Evolutionary conservation across 2,329 filamentous ascomycete species (phyloP).

Genomic region (Botrytis aclada): DNA sequence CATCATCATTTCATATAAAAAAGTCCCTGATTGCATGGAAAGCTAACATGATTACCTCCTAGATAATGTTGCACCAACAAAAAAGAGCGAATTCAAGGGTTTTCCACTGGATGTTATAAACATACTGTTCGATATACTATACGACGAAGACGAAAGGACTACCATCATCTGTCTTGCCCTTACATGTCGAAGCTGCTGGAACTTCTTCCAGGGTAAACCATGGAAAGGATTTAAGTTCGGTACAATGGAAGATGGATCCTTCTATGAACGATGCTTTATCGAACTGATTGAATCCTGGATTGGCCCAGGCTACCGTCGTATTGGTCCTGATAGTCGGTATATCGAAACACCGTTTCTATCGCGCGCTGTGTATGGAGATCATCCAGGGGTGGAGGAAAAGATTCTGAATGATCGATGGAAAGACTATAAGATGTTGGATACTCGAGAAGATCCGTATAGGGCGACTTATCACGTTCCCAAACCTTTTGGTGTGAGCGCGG

Average conservation of each 20-base stretch:
- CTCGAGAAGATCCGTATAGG: neutral
- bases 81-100: neutral
- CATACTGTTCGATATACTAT: neutral
- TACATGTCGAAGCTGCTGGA: neutral
- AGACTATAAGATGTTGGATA: neutral
- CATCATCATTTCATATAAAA: neutral
- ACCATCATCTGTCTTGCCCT: neutral
- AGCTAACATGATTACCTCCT: neutral
- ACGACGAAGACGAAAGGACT: neutral
- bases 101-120: neutral
- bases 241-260: neutral
- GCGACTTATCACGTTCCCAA: neutral
- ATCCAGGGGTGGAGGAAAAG: neutral
- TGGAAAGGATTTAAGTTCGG: neutral
- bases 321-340: neutral
- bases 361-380: neutral
- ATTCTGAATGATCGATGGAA: neutral
- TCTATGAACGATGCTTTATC: neutral
- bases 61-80: neutral
- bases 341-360: neutral
- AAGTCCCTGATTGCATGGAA: accelerated
- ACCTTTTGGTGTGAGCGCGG: neutral
- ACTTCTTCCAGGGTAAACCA: neutral
- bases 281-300: neutral
- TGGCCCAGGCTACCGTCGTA: neutral